phyloP scores from a whole-genome alignment of 2,329 filamentous ascomycete species.

The Penicillium decumbens region DNA sequence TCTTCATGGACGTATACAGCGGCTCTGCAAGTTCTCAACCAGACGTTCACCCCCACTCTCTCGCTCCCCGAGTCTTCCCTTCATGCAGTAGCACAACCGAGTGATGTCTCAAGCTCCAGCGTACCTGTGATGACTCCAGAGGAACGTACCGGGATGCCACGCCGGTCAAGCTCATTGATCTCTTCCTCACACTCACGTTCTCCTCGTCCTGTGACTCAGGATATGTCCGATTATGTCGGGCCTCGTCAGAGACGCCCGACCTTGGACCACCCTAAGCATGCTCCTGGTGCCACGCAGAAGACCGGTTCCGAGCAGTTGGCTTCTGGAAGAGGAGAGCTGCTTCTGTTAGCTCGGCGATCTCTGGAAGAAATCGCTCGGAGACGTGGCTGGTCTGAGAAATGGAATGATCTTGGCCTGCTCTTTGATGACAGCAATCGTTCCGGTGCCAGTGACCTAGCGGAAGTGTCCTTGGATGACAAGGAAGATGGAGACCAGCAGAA shows the following conservation, averaged over 20 bases:
- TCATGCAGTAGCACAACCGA: constrained; percentile 25
- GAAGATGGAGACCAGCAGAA: constrained; percentile 13
- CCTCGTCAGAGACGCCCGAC: constrained; percentile 40
- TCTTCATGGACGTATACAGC: constrained; percentile 46
- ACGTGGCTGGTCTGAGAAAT: constrained; percentile 71
- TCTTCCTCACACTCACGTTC: constrained; percentile 17
- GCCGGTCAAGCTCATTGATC: constrained; percentile 39
- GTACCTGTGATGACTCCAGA: constrained; percentile 17
- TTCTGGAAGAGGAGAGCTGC: constrained; percentile 75
- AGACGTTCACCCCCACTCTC: constrained; percentile 37
- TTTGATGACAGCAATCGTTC: constrained; percentile 30
- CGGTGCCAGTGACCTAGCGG: constrained; percentile 29
- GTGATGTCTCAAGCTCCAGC: constrained; percentile 19
- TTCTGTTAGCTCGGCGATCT: constrained; percentile 72
- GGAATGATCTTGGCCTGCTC: constrained; percentile 54
- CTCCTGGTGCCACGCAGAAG: constrained; percentile 43
- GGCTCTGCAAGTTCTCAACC: constrained; percentile 41
- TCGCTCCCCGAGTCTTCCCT: constrained; percentile 37
- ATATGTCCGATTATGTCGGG: constrained; percentile 29
- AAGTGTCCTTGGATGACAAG: constrained; percentile 35
- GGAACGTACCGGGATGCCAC: constrained; percentile 30
- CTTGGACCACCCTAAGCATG: constrained; percentile 37
- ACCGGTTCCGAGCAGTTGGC: constrained; percentile 75
- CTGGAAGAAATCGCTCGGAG: constrained; percentile 69
- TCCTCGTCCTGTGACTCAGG: constrained; percentile 26